Base-by-base conservation (phyloP, 73 alveolate genomes). In the Uronychia binucleata region DNA sequence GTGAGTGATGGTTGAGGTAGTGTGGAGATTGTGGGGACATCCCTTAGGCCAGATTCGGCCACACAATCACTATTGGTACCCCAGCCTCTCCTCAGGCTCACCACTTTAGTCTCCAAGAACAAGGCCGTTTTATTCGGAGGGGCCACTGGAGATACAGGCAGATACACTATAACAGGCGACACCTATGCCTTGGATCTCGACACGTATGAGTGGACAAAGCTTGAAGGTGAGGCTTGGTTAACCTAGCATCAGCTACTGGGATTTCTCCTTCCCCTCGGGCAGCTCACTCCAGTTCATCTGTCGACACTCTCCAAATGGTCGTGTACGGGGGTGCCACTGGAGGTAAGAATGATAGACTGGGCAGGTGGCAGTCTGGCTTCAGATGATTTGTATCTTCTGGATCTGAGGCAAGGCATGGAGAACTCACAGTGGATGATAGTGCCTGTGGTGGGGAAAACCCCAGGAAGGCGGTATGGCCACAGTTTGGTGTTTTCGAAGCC, bases 311-410 rank as follows among this genome's bases (percentile, higher is more conserved):
- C 74, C 95, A 96, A 88, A 91, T 97, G 97, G 98, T 98, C 11
- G 94, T 98, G 82, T 97, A 97, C 82, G 99, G 99, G 59, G 99
- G 99, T 1, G 99, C 99, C 19, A 98, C 99, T 33, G 99, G 99
- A 58, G 98, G 99, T 92, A 93, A 88, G 87, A 94, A 81, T 85
- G 98, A 97, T n/a, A n/a, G n/a, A n/a, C n/a, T n/a, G n/a, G n/a
- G n/a, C n/a, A n/a, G n/a, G n/a, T n/a, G n/a, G n/a, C n/a, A n/a
- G n/a, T n/a, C n/a, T 26, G 97, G 85, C 85, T 29, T 78, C 85
- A 74, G 98, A 94, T 81, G 96, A 94, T 81, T 87, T 93, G 59
- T 93, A 89, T 75, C 88, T 97, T 59, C 92, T 95, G 58, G 98
- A 96, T 74, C 81, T 93, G 59, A 87, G 95, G 80, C 86, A 87